phyloP scores from a whole-genome alignment of 2,329 filamentous ascomycete species.

The Phialocephala sp. region DNA sequence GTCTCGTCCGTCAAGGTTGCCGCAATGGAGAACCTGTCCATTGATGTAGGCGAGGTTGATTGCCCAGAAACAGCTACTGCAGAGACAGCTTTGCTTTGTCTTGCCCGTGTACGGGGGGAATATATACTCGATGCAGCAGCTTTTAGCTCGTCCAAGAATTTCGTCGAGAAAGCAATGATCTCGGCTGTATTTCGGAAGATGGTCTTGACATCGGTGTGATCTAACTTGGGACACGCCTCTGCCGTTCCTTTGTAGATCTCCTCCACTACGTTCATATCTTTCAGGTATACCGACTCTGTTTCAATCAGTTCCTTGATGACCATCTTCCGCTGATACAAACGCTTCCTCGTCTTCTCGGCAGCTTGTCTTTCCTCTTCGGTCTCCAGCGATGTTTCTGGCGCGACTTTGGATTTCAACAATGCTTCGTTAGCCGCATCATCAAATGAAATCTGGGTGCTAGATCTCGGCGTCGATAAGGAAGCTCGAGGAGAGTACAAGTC shows the following conservation, averaged over 20 bases:
- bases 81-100: conserved; percentile 43
- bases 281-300: conserved; percentile 88
- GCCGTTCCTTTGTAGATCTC: conserved; percentile 98
- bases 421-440: conserved; percentile 28
- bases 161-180: conserved; percentile 83
- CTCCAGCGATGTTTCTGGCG: conserved; percentile 1
- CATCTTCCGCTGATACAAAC: conserved; percentile 80
- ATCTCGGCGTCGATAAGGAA: conserved; percentile 42
- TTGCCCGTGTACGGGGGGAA: conserved; percentile 57
- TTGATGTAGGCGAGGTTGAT: conserved; percentile 24
- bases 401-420: conserved; percentile 19
- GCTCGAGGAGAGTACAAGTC: conserved; percentile 39
- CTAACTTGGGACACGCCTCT: conserved; percentile 78
- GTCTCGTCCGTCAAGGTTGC: conserved; percentile 37
- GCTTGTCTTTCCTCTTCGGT: conserved; percentile 48
- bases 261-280: conserved; percentile 96
- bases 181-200: conserved; percentile 94
- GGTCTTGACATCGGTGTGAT: conserved; percentile 81
- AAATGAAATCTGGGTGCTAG: conserved; percentile 40
- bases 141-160: conserved; percentile 81
- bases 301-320: conserved; percentile 92
- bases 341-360: conserved; percentile 64
- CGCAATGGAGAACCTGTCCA: conserved; percentile 36
- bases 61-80: conserved; percentile 20
- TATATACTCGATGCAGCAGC: conserved; percentile 82